phyloP scores from a whole-genome alignment of 176 grass and related monocot genomes.

The Aechmea fasciata region DNA sequence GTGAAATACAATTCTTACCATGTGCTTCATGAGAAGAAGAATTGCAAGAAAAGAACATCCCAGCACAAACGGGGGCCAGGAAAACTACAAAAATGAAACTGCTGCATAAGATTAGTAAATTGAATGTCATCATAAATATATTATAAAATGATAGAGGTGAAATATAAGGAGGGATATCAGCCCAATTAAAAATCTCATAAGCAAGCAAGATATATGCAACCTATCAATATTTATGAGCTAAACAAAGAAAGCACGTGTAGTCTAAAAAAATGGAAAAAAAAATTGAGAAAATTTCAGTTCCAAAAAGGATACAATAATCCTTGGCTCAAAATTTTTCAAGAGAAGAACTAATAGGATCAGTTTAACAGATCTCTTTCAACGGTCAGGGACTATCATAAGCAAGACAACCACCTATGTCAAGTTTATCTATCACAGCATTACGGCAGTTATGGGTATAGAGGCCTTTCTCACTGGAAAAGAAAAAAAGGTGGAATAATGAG shows the following conservation, averaged over 20 bases:
- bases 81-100: constrained; percentile 55
- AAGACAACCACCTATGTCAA: too few relatives aligned
- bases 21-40: constrained; percentile 81
- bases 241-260: neutral
- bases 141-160: neutral
- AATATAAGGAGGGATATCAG: neutral
- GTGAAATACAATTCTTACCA: constrained; percentile 28
- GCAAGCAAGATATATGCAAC: neutral
- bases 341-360: too few relatives aligned
- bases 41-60: constrained; percentile 63
- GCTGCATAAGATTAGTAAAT: constrained; percentile 16
- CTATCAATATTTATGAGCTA: neutral
- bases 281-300: too few relatives aligned
- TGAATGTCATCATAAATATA: neutral
- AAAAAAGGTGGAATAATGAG: too few relatives aligned
- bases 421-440: too few relatives aligned
- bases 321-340: too few relatives aligned
- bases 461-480: too few relatives aligned
- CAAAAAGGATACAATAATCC: too few relatives aligned
- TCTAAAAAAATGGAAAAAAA: too few relatives aligned
- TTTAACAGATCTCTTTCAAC: too few relatives aligned
- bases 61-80: constrained; percentile 85
- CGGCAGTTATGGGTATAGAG: too few relatives aligned
- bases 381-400: too few relatives aligned
- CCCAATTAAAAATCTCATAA: neutral